Base-by-base conservation (phyloP, 805 yeast species). In the Saccharomycopsis malanga region DNA sequence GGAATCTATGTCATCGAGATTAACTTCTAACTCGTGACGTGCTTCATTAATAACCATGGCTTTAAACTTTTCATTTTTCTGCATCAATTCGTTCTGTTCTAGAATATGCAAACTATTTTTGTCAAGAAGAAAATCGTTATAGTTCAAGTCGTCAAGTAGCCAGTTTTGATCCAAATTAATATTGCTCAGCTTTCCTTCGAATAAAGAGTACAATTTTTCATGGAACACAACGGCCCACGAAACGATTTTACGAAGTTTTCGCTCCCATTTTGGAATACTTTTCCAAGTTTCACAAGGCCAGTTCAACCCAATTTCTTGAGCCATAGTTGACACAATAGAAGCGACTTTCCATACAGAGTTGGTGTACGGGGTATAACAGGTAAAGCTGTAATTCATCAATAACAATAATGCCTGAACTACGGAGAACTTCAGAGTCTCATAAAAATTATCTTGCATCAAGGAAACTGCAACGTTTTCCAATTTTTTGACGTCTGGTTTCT, bases 341-440 rank as follows among this genome's bases (percentile, higher is more conserved):
- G 58, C 40, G 14, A 45, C 55, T 39, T 54, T 54, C 58, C 60
- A 59, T 18, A 50, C 34, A 5, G 35, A 35, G 4, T 40, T 25
- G 15, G 34, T 44, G 32, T 43, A 49, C 9, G 54, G 49, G 24
- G 43, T 46, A 17, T 36, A 39, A 30, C 25, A 29, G 9, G 29
- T 35, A 22, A 50, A 53, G 34, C 49, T 53, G 45, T 62, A 61
- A 36, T 61, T 57, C 30, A 60, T 38, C 22, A 70, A 50, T 23
- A 70, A 53, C 23, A 70, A 52, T 3, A 70, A 63, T 0, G 69
- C 70, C 53, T 70, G 74, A 17, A 69, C 58, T 1, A 66, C 64
- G 3, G 70, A 61, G 23, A 66, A 56, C 27, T 67, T 60, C 2
- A 66, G 57, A 7, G 55, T 34, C 39, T 58, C 58, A 17, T 54